A percentile compares a stretch with the other conserved stretches of the same genome.
phyloP scores from a whole-genome alignment of 208 protist genomes.

The Trypanosoma mega region DNA sequence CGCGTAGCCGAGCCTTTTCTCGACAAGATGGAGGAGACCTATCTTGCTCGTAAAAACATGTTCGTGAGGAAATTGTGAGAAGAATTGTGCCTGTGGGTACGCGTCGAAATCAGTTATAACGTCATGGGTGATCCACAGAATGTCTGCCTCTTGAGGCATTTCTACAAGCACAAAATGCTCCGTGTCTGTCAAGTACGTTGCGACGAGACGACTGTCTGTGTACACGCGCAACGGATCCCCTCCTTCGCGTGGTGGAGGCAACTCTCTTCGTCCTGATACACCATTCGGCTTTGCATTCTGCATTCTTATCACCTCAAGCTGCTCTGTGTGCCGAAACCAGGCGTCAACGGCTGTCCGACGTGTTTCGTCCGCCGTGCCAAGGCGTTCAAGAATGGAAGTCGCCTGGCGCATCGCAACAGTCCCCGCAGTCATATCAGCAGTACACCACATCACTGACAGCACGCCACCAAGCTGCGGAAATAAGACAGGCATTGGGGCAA shows the following conservation, averaged over 20 bases:
- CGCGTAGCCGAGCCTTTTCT: slow-evolving; percentile 20
- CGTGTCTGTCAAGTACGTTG: slow-evolving; percentile 14
- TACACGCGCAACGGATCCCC: slow-evolving; percentile 23
- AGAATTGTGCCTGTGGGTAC: slow-evolving; percentile 20
- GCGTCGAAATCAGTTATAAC: slow-evolving; percentile 15
- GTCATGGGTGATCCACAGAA: slow-evolving; percentile 44
- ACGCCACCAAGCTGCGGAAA: slow-evolving; percentile 42
- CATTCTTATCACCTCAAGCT: not conserved
- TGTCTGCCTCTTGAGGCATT: slow-evolving; percentile 38
- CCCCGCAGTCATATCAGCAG: slow-evolving; percentile 37
- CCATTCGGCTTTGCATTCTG: not conserved
- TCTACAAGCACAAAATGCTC: slow-evolving; percentile 35
- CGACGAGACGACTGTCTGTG: slow-evolving; percentile 30
- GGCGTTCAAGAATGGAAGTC: slow-evolving; percentile 26
- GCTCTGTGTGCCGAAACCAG: not conserved
- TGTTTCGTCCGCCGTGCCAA: slow-evolving; percentile 14
- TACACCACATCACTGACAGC: slow-evolving; percentile 52
- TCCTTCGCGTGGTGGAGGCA: not conserved
- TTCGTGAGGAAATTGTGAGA: slow-evolving; percentile 36
- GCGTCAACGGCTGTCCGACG: not conserved
- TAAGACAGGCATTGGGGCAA: slow-evolving; percentile 45
- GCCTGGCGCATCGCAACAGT: slow-evolving; percentile 27
- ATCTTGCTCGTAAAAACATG: slow-evolving; percentile 31
- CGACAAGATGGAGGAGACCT: slow-evolving; percentile 25
- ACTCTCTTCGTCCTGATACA: not conserved